Evolutionary conservation across 179 eudicot species (phyloP).

Genomic region (Spinacia oleracea): DNA sequence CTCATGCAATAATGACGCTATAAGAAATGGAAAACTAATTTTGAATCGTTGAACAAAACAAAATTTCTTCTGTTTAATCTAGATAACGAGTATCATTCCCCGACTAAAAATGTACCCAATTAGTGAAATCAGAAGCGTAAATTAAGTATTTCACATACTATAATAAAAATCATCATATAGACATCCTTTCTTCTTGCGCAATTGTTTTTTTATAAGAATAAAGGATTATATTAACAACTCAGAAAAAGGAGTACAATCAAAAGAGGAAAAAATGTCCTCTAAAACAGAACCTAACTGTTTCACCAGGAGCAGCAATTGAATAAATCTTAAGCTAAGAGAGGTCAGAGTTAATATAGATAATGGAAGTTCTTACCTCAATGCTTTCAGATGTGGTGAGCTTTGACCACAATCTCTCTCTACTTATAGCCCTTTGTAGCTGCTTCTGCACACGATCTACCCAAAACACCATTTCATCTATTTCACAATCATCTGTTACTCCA

Average conservation of each 20-base stretch:
- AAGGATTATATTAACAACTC: too few species aligned
- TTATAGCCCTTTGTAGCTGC: constrained; percentile 84
- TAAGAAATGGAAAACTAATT: neutral
- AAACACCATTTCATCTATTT: constrained; percentile 72
- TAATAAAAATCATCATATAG: neutral
- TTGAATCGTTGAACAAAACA: neutral
- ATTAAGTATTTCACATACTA: neutral
- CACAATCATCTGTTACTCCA: constrained; percentile 58
- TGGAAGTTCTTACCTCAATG: constrained; percentile 65
- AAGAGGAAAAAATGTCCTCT: too few species aligned
- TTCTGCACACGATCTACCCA: constrained; percentile 87
- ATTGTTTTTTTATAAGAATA: neutral
- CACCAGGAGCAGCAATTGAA: neutral
- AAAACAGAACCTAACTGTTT: neutral
- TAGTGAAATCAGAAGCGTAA: neutral
- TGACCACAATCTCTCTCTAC: constrained; percentile 93
- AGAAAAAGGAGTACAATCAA: too few species aligned
- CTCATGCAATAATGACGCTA: neutral
- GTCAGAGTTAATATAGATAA: neutral
- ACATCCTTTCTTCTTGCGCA: neutral
- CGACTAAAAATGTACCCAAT: neutral
- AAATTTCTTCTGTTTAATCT: neutral
- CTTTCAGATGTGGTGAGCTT: constrained; percentile 92
- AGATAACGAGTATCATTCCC: neutral
- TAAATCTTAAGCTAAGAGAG: neutral